Percentiles rank a stretch among this genome's conserved stretches.
Conservation (phyloP, 345 rosid genomes). For the Raphanus sativus region DNA sequence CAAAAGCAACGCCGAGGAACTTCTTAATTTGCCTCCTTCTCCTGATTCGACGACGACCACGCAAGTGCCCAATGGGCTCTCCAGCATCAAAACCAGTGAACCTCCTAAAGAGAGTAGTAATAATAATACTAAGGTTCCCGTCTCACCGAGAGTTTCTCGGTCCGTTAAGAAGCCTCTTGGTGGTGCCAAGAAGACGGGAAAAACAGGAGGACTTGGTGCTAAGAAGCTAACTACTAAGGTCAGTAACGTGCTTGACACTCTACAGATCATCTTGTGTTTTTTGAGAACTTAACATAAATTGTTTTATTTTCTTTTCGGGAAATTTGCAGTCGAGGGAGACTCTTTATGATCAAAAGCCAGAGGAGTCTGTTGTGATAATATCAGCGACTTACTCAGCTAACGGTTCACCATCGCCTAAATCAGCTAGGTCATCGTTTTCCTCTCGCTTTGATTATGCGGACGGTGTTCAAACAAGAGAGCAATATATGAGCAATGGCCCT, state of each 20-base stretch:
- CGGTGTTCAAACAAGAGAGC: slow-evolving; percentile 56
- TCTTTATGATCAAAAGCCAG: slow-evolving; percentile 96
- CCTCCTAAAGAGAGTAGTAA: slow-evolving; percentile 47
- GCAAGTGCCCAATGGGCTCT: slow-evolving; percentile 58
- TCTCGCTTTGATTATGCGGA: slow-evolving; percentile 91
- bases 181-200: slow-evolving; percentile 70
- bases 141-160: slow-evolving; percentile 58
- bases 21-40: slow-evolving; percentile 53
- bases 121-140: slow-evolving; percentile 45
- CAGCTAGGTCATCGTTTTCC: slow-evolving; percentile 57
- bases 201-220: slow-evolving; percentile 91
- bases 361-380: slow-evolving; percentile 52
- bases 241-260: background rate
- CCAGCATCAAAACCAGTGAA: slow-evolving; percentile 50
- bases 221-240: slow-evolving; percentile 84
- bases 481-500: slow-evolving; percentile 48
- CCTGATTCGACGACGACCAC: slow-evolving; percentile 47
- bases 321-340: slow-evolving; percentile 69
- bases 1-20: slow-evolving; percentile 68
- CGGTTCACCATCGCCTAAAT: slow-evolving; percentile 43
- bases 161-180: slow-evolving; percentile 83
- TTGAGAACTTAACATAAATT: background rate
- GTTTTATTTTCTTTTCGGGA: background rate
- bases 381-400: slow-evolving; percentile 48
- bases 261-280: background rate